Percentiles rank a stretch among this genome's conserved stretches.
Evolutionary conservation across 208 protist genomes (phyloP).

Genomic region (Naegleria fowleri): DNA sequence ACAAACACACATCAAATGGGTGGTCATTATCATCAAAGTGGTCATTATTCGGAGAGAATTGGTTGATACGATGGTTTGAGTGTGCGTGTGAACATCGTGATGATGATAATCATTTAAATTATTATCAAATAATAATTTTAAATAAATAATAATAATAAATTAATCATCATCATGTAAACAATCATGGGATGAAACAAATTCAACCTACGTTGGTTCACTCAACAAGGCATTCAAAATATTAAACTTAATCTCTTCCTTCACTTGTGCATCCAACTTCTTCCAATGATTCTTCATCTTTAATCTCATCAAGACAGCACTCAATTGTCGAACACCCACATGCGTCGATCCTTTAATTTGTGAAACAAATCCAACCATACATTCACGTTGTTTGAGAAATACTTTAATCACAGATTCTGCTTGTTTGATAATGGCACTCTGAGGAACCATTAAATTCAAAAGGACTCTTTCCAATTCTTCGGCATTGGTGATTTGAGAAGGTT

Average conservation of each 20-base stretch:
- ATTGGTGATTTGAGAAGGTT: slow-evolving; percentile 1
- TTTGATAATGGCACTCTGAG: not conserved
- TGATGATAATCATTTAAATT: too few relatives aligned
- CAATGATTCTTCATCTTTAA: slow-evolving; percentile 37
- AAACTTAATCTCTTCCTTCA: slow-evolving; percentile 27
- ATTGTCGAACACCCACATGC: slow-evolving; percentile 35
- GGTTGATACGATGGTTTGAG: too few relatives aligned
- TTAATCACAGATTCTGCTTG: not conserved
- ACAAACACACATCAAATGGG: too few relatives aligned
- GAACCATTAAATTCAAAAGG: not conserved
- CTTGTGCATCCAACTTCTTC: not conserved
- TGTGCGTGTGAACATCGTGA: too few relatives aligned
- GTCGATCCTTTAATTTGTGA: not conserved
- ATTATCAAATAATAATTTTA: too few relatives aligned
- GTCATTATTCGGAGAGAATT: too few relatives aligned
- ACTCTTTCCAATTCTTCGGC: not conserved
- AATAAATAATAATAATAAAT: too few relatives aligned
- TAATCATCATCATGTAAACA: too few relatives aligned
- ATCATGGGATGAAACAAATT: not conserved
- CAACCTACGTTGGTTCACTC: not conserved
- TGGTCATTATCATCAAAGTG: too few relatives aligned
- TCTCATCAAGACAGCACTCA: slow-evolving; percentile 39
- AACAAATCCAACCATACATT: slow-evolving; percentile 16
- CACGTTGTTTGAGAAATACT: not conserved
- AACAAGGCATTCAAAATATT: slow-evolving; percentile 21